phyloP scores from a whole-genome alignment of 768 basidiomycete species.

The Tremella fuciformis region DNA sequence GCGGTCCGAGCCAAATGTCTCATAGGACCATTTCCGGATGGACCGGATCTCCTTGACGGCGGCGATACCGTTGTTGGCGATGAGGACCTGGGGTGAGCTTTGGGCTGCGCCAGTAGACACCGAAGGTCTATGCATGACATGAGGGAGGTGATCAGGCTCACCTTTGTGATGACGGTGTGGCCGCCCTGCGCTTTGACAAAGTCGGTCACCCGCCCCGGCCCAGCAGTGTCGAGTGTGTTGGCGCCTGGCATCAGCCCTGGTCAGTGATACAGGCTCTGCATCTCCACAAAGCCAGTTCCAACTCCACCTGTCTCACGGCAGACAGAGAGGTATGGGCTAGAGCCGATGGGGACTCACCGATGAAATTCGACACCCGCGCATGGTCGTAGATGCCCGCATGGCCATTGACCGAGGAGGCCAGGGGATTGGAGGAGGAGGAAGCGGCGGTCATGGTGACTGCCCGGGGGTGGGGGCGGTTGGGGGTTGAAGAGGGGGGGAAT shows the following conservation, averaged over 20 bases:
- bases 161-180: constrained; percentile 98
- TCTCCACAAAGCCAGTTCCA: background rate
- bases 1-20: constrained; percentile 94
- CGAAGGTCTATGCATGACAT: background rate
- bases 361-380: constrained; percentile 64
- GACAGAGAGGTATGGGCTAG: background rate
- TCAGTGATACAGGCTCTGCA: background rate
- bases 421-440: constrained; percentile 18
- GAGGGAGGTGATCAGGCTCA: constrained; percentile 50
- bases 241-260: constrained; percentile 64
- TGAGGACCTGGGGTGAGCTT: constrained; percentile 68
- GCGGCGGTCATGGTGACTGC: background rate
- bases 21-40: constrained; percentile 99
- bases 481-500: background rate
- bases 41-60: constrained; percentile 99
- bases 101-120: constrained; percentile 1
- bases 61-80: constrained; percentile 99
- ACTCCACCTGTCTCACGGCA: background rate
- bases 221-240: constrained; percentile 81
- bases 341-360: constrained; percentile 55
- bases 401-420: constrained; percentile 23
- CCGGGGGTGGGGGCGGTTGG: background rate
- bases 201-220: constrained; percentile 74
- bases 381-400: constrained; percentile 55
- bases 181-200: constrained; percentile 89